These are phyloP conservation scores for Pythium rhizo-oryzae DNA, from an alignment of 352 stramenopile species.

Conservation along the genomic window DNA sequence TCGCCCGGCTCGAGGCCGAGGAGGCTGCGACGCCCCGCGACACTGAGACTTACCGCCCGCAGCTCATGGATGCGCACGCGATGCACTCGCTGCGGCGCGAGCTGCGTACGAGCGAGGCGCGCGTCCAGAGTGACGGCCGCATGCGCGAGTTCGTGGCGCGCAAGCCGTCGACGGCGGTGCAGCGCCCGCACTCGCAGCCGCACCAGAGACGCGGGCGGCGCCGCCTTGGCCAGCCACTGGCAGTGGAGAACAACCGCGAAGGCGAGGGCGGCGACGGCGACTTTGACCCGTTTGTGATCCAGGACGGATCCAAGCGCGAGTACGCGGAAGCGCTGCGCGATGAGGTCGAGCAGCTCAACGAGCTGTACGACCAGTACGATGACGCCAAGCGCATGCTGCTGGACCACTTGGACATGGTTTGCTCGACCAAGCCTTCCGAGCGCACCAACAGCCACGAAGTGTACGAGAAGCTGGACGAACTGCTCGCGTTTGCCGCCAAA, in stretches of 20 bases:
- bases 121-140: slow-evolving; percentile 48
- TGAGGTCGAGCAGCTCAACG: slow-evolving; percentile 42
- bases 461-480: slow-evolving; percentile 62
- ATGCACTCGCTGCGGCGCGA: slow-evolving; percentile 46
- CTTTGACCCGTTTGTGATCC: slow-evolving; percentile 3
- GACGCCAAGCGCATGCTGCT: slow-evolving; percentile 61
- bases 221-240: background rate
- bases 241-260: background rate
- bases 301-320: slow-evolving; percentile 26
- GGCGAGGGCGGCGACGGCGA: background rate
- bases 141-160: slow-evolving; percentile 52
- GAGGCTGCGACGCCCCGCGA: slow-evolving; percentile 15
- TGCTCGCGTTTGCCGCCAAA: slow-evolving; percentile 44
- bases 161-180: slow-evolving; percentile 22
- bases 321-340: slow-evolving; percentile 41
- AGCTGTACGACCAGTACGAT: slow-evolving; percentile 55
- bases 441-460: slow-evolving; percentile 41
- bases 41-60: slow-evolving; percentile 41
- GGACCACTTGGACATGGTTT: slow-evolving; percentile 57
- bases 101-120: slow-evolving; percentile 40
- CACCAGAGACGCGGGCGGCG: background rate
- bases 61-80: slow-evolving; percentile 60
- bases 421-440: slow-evolving; percentile 54
- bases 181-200: background rate
- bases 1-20: slow-evolving; percentile 22